Evolutionary conservation across 768 basidiomycete species (phyloP).

Genomic region (Gymnopilus dilepis): DNA sequence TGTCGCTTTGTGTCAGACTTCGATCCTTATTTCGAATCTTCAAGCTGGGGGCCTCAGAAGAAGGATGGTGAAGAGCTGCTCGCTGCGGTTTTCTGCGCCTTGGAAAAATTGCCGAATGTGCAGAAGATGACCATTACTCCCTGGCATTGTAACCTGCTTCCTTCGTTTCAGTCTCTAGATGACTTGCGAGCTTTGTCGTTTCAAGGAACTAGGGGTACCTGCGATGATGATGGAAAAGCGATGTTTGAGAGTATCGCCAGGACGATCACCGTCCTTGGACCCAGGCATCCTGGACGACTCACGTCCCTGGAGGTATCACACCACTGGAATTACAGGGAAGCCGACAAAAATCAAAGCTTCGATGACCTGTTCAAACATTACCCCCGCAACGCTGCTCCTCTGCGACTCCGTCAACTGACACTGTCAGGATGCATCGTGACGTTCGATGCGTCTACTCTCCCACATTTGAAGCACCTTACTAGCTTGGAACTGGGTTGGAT

Average conservation of each 20-base stretch:
- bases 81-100: neutral
- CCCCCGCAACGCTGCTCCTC: neutral
- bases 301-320: neutral
- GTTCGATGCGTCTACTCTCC: neutral
- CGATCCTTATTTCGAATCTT: neutral
- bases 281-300: neutral
- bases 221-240: neutral
- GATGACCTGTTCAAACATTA: slow-evolving; percentile 3
- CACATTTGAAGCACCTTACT: neutral
- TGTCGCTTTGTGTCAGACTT: neutral
- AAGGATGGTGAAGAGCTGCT: neutral
- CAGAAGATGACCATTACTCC: neutral
- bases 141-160: neutral
- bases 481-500: neutral
- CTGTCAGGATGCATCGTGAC: neutral
- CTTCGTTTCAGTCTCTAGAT: neutral
- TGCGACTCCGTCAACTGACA: neutral
- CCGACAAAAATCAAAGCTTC: neutral
- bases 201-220: neutral
- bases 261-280: neutral
- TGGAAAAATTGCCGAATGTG: neutral
- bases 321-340: neutral
- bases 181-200: neutral
- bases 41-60: neutral
- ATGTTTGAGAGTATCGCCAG: neutral